phyloP scores from a whole-genome alignment of 2,329 filamentous ascomycete species.

The Ophiosphaerella narmari region DNA sequence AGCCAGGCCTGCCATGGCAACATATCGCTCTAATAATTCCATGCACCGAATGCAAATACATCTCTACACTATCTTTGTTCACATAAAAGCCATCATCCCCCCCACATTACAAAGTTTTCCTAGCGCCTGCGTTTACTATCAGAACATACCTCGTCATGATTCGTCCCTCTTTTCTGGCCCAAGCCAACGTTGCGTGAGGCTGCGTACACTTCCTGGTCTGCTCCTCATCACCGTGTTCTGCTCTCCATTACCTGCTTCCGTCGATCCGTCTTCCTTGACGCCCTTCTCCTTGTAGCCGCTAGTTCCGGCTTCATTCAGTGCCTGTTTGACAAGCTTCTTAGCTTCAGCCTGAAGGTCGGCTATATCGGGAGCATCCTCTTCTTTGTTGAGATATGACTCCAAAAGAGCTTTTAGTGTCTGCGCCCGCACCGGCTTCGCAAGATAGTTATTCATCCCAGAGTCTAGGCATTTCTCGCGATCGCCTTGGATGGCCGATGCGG shows the following conservation, averaged over 20 bases:
- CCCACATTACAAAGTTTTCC: too few species aligned
- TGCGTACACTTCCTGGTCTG: constrained; percentile 20
- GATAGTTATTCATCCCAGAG: constrained; percentile 96
- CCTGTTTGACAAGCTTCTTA: constrained; percentile 48
- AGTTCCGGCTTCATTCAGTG: constrained; percentile 24
- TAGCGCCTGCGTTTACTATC: background rate
- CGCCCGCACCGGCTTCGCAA: constrained; percentile 91
- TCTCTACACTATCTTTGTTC: too few species aligned
- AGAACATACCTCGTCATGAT: background rate
- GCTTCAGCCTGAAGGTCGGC: constrained; percentile 54
- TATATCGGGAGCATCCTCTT: constrained; percentile 40
- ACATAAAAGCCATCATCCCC: too few species aligned
- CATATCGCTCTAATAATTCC: background rate
- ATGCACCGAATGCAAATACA: too few species aligned
- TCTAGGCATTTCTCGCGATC: constrained; percentile 95
- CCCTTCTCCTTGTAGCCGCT: background rate
- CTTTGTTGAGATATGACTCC: constrained; percentile 65
- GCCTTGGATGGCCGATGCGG: constrained; percentile 89
- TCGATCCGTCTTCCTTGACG: background rate
- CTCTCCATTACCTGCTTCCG: background rate
- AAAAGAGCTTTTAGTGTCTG: constrained; percentile 86
- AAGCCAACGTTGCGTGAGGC: constrained; percentile 17
- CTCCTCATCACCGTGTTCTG: constrained; percentile 5
- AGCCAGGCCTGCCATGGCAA: too few species aligned
- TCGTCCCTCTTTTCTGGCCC: constrained; percentile 12